phyloP scores from a whole-genome alignment of 805 yeast genomes.

The Metschnikowia amazonensis region DNA sequence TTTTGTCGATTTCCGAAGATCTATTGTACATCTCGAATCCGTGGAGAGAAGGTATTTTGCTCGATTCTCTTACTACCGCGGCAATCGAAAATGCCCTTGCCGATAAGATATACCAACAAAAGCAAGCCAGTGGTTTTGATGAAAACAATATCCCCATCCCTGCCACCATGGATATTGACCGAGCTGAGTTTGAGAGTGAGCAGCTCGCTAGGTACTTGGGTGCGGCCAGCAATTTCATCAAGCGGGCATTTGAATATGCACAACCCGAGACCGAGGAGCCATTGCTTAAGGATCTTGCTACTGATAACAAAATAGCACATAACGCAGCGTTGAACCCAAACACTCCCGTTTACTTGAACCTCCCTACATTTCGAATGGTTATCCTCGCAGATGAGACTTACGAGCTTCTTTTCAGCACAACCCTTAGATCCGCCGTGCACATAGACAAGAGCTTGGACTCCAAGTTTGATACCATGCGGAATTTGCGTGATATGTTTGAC shows the following conservation, averaged over 20 bases:
- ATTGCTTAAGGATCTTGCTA: slow-evolving; percentile 34
- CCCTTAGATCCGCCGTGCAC: slow-evolving; percentile 65
- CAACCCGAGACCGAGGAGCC: slow-evolving; percentile 53
- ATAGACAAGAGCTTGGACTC: slow-evolving; percentile 51
- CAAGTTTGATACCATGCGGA: slow-evolving; percentile 47
- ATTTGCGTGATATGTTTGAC: slow-evolving; percentile 83
- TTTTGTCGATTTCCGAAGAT: slow-evolving; percentile 84
- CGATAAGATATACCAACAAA: slow-evolving; percentile 49
- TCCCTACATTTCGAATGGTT: slow-evolving; percentile 93
- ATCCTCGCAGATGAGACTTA: slow-evolving; percentile 89
- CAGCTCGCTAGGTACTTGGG: slow-evolving; percentile 79
- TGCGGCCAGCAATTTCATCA: slow-evolving; percentile 83
- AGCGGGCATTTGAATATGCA: slow-evolving; percentile 87
- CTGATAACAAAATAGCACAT: slow-evolving; percentile 45
- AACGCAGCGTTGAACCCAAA: slow-evolving; percentile 82
- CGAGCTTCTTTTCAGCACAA: slow-evolving; percentile 73
- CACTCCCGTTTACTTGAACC: slow-evolving; percentile 66
- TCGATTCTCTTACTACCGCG: slow-evolving; percentile 61
- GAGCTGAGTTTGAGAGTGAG: slow-evolving; percentile 54
- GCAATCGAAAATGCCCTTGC: slow-evolving; percentile 67
- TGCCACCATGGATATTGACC: slow-evolving; percentile 57
- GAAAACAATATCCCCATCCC: slow-evolving; percentile 45
- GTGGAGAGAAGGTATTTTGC: slow-evolving; percentile 67
- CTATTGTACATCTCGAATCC: slow-evolving; percentile 77
- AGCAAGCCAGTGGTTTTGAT: slow-evolving; percentile 28